Conservation (phyloP, 2,329 filamentous ascomycete species). For the Aureobasidium sp. region DNA sequence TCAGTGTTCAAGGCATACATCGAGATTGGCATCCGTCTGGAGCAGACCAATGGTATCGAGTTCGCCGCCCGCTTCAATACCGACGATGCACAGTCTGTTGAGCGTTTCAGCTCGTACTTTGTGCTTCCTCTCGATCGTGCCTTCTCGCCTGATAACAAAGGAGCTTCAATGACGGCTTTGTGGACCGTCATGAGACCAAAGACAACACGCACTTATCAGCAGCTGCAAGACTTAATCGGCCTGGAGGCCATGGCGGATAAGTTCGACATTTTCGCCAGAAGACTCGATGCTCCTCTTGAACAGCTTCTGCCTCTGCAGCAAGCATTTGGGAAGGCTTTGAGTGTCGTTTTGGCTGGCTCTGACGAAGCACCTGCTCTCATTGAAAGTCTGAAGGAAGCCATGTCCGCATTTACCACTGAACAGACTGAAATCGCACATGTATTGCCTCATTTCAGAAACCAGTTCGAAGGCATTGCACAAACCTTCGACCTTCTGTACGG, state of each 20-base stretch:
- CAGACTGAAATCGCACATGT: conserved; percentile 23
- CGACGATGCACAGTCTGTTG: not conserved
- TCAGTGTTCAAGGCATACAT: conserved; percentile 51
- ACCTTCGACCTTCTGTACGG: conserved; percentile 31
- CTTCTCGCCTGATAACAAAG: conserved; percentile 15
- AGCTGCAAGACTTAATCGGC: conserved; percentile 34
- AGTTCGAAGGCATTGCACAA: conserved; percentile 42
- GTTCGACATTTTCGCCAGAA: conserved; percentile 33
- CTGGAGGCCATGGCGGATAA: conserved; percentile 41
- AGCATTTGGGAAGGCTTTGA: conserved; percentile 15
- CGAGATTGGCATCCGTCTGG: conserved; percentile 25
- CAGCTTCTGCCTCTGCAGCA: conserved; percentile 23
- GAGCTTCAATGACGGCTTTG: conserved; percentile 19
- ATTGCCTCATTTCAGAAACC: conserved; percentile 36
- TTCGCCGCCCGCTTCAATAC: not conserved
- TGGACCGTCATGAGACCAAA: conserved; percentile 63
- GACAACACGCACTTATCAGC: conserved; percentile 36
- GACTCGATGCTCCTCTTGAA: conserved; percentile 23
- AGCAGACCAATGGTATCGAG: not conserved
- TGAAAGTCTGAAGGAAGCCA: conserved; percentile 33
- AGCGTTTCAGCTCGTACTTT: conserved; percentile 8
- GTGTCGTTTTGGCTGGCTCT: conserved; percentile 5
- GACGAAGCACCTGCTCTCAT: conserved; percentile 12
- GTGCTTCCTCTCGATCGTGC: not conserved
- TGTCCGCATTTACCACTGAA: conserved; percentile 20